Percentiles rank a stretch among this genome's conserved stretches.
phyloP scores from a whole-genome alignment of 352 stramenopile species.

The Phytophthora capsici region DNA sequence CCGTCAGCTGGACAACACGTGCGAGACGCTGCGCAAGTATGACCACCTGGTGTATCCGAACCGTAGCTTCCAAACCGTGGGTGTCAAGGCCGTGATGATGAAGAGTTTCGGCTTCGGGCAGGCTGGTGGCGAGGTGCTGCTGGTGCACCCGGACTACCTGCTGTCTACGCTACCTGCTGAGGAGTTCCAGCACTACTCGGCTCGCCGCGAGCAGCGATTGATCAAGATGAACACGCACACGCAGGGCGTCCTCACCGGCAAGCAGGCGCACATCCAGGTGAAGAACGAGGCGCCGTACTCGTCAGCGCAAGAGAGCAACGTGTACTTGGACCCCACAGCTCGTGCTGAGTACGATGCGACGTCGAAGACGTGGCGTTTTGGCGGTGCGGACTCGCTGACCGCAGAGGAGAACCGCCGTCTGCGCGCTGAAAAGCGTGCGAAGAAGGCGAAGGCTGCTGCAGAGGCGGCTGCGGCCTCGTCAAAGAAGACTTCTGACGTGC shows the following conservation, averaged over 20 bases:
- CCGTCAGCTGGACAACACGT: conserved; percentile 86
- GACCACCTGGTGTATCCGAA: conserved; percentile 86
- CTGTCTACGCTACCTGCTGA: conserved; percentile 21
- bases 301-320: conserved; percentile 76
- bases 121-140: conserved; percentile 70
- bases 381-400: conserved; percentile 44
- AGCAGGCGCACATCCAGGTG: conserved; percentile 77
- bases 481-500: conserved; percentile 26
- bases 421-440: conserved; percentile 49
- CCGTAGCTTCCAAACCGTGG: conserved; percentile 76
- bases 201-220: conserved; percentile 64
- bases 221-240: conserved; percentile 78
- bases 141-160: conserved; percentile 63
- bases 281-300: conserved; percentile 88
- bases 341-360: conserved; percentile 78
- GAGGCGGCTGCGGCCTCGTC: conserved; percentile 11
- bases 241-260: conserved; percentile 78
- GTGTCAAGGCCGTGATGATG: conserved; percentile 80
- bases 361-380: conserved; percentile 80
- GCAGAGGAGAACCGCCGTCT: conserved; percentile 38
- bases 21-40: conserved; percentile 69
- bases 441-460: conserved; percentile 51
- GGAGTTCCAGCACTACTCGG: conserved; percentile 65
- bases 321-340: conserved; percentile 86
- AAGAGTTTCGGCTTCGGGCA: conserved; percentile 90